Base-by-base conservation (phyloP, 2,329 filamentous ascomycete genomes). In the Chaetomium globosum region DNA sequence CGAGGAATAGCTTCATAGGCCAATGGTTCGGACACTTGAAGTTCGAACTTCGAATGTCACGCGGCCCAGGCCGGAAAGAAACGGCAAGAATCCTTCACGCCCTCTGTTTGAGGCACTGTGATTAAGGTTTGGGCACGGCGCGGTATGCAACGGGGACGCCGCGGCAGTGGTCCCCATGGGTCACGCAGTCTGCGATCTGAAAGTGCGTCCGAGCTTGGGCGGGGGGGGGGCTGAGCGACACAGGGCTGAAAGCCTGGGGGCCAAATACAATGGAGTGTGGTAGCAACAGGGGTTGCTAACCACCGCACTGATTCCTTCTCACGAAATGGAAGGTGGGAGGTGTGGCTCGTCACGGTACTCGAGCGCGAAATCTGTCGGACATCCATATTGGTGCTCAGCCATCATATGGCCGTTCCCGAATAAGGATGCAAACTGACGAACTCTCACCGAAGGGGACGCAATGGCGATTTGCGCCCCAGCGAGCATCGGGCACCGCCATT, bases 401-500 rank as follows among this genome's bases (percentile, higher is more conserved):
- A 51, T 49, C n/a, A 12, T 26, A 23, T 28, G 3, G 19, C 21
- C 21, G 23, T n/a, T 26, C 46, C n/a, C 3, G 6, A 51, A 21
- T 3, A 10, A 36, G 33, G 33, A 36, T n/a, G 53, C 30, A 57
- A 28, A n/a, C 31, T 10, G 33, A 43, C 54, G 46, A 48, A 26
- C 54, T 64, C 49, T 64, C 49, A 30, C 53, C 31, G 54, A 46
- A 48, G 16, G 53, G 33, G 16, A 43, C 31, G 46, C 63, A 21
- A 53, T 61, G 21, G 48, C 53, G 63, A 59, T 28, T 46, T 61
- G 61, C 57, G 60, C 60, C 46, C 52, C 26, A 4, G 52, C 51
- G 56, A 9, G 61, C 48, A 54, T 60, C 61, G 61, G 65, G 6
- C 36, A 55, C 51, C 54, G 59, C 51, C 54, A 31, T 51, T n/a